Percentiles rank a stretch among this genome's conserved stretches.
phyloP scores from a whole-genome alignment of 805 yeast genomes.

The Barnettozyma sucrosica region DNA sequence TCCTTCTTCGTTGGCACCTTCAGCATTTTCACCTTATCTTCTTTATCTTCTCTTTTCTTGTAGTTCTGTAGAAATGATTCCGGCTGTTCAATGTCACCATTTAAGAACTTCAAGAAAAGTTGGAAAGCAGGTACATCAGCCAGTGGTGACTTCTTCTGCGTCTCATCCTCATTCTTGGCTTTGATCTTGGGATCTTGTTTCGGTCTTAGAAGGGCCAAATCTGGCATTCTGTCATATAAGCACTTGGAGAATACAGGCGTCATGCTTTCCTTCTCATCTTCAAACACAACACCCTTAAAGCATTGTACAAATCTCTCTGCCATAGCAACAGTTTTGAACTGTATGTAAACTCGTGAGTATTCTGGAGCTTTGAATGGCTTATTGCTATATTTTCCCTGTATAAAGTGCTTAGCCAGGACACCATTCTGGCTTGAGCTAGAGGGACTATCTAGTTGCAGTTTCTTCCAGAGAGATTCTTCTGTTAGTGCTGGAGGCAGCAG shows the following conservation, averaged over 20 bases:
- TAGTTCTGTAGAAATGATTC: constrained; percentile 6
- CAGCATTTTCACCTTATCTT: not conserved
- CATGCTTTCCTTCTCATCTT: constrained; percentile 25
- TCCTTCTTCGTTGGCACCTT: constrained; percentile 2
- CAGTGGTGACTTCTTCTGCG: constrained; percentile 6
- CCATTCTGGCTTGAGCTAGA: not conserved
- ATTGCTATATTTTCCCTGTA: constrained; percentile 34
- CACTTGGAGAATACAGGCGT: constrained; percentile 34
- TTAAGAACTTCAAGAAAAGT: constrained; percentile 18
- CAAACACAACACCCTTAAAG: constrained; percentile 17
- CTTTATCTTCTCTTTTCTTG: not conserved
- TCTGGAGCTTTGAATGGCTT: constrained; percentile 35
- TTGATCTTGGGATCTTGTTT: not conserved
- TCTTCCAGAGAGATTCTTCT: constrained; percentile 26
- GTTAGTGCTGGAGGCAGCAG: constrained; percentile 38
- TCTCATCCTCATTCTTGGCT: not conserved
- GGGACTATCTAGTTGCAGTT: constrained; percentile 13
- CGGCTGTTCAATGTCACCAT: constrained; percentile 20
- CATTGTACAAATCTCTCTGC: constrained; percentile 27
- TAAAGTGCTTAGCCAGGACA: constrained; percentile 30
- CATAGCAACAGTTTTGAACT: constrained; percentile 26
- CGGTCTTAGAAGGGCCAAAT: not conserved
- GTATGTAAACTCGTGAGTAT: constrained; percentile 38
- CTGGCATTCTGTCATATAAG: constrained; percentile 28
- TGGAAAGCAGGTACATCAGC: constrained; percentile 18